Evolutionary conservation across 495 filamentous ascomycete genomes (phyloP), one percentile per base, ranked within the genome.

Genomic region (Aspergillus sclerotioniger): DNA sequence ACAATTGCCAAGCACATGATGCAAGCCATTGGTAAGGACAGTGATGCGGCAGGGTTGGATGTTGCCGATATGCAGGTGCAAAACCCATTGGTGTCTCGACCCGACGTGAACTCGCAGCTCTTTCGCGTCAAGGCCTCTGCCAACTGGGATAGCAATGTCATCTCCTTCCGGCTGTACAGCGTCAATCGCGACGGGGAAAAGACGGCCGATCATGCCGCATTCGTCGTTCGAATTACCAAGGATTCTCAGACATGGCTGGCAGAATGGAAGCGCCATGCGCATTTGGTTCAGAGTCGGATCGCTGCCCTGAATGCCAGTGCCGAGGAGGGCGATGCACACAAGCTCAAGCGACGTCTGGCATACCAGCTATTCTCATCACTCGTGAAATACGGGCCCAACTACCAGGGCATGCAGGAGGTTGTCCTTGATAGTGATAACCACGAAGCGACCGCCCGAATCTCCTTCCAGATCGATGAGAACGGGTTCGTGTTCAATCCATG

Each of bases 281-380:
- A 84, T 67, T 71, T 86, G 20, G 81, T 86, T 63, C 77, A 75
- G 58, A 68, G 71, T 7, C 76, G 82, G 46, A 75, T 86, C 49
- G 74, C 81, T 29, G 56, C 67, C 8, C 71, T 87, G 3, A 73
- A 76, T 68, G 74, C 79, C 32, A 80, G 75, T 15, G 82, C 80
- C 45, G 61, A 82, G 72, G 61, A 74, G 65, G 55, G 74, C 6
- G 70, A 80, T 8, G 83, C 84, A 9, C 84, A 84, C 50, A 81
- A 67, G n/a, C 68, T 90, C 63, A 83, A 84, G 53, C 80, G 84
- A 3, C 83, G 84, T n/a, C 82, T 92, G 72, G 85, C 86, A 1
- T 94, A 94, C 74, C 89, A 89, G 65, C 75, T 92, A 12, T 88
- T 93, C 61, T 68, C 75, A n/a, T 76, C 85, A 43, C 72, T 92